Base-by-base conservation (phyloP, 2,329 filamentous ascomycete genomes). In the Alternaria tenuissima region DNA sequence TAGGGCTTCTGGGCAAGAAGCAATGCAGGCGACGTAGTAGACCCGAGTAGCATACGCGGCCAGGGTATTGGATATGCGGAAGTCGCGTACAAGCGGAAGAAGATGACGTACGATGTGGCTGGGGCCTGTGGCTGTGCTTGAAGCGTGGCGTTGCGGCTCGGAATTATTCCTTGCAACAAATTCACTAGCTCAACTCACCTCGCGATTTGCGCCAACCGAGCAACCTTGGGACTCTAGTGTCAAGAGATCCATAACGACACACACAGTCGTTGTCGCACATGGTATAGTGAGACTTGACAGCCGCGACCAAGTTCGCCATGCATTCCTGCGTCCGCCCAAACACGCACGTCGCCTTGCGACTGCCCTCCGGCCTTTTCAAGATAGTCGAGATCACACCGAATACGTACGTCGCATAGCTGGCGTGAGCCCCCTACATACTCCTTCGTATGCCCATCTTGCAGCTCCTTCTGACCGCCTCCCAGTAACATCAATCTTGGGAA, bases 401-500 rank as follows among this genome's bases (percentile, higher is more conserved):
- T 76, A 87, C 86, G 87, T 90, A 86, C 76, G 88, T 87, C 63
- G 70, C 67, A 70, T 72, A 73, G 73, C 66, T 65, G 67, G 64
- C 71, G 73, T 77, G 72, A 76, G 73, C 72, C 57, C 65, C 63
- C 61, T 61, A 59, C 52, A 42, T 59, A 30, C 22, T 18, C 11
- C 62, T 42, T 20, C 5, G 4, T 16, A 14, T 16, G 14, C 32
- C 14, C 32, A 0, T 3, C 9, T 12, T 14, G 30, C 24, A 16
- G 3, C 57, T 42, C 26, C 61, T 66, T 48, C 68, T 57, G 28
- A 16, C 26, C 2, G 7, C n/a, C 2, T 22, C 12, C 70, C 68
- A 97, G 94, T 41, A 92, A 88, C 44, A 91, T 98, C 66, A 93
- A 92, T 2, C 84, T 98, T 34, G 93, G 93, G 57, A 98, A 97